phyloP scores from a whole-genome alignment of 1,284 basidiomycete species.

The Papiliotrema flavescens region DNA sequence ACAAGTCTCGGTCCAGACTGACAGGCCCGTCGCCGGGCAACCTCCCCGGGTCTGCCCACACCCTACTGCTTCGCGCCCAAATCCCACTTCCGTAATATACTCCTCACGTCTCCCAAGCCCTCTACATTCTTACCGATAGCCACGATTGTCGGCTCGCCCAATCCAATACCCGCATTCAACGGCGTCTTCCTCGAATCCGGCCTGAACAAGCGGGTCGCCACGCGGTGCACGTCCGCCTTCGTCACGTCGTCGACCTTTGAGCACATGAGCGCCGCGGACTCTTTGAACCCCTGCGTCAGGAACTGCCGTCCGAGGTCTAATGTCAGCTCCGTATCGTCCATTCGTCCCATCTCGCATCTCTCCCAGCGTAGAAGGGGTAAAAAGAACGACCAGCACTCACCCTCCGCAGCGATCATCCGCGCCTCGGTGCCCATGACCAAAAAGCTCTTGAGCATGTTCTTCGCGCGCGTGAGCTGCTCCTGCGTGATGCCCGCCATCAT shows the following conservation, averaged over 20 bases:
- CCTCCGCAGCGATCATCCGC: constrained; percentile 83
- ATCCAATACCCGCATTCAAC: constrained; percentile 46
- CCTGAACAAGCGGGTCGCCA: constrained; percentile 43
- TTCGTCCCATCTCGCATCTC: neutral
- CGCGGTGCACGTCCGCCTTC: constrained; percentile 52
- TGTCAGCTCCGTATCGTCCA: neutral
- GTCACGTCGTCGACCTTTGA: constrained; percentile 80
- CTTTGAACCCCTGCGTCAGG: constrained; percentile 84
- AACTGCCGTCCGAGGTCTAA: constrained; percentile 62
- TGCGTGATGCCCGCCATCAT: constrained; percentile 44
- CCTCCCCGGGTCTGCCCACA: no score
- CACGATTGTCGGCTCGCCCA: constrained; percentile 51
- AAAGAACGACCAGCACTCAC: constrained; percentile 45
- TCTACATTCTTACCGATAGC: constrained; percentile 46
- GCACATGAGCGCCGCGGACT: constrained; percentile 88
- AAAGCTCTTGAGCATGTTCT: constrained; percentile 92
- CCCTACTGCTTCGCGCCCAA: constrained; percentile 21
- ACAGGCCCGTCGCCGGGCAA: no score
- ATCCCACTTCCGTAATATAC: constrained; percentile 43
- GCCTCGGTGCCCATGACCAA: constrained; percentile 96
- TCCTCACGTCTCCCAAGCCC: constrained; percentile 41
- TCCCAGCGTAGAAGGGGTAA: neutral
- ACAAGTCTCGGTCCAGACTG: no score
- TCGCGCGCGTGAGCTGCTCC: constrained; percentile 75
- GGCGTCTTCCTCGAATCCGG: constrained; percentile 24